Base-by-base conservation (phyloP, 306 rosid species). In the Lupinus albus region DNA sequence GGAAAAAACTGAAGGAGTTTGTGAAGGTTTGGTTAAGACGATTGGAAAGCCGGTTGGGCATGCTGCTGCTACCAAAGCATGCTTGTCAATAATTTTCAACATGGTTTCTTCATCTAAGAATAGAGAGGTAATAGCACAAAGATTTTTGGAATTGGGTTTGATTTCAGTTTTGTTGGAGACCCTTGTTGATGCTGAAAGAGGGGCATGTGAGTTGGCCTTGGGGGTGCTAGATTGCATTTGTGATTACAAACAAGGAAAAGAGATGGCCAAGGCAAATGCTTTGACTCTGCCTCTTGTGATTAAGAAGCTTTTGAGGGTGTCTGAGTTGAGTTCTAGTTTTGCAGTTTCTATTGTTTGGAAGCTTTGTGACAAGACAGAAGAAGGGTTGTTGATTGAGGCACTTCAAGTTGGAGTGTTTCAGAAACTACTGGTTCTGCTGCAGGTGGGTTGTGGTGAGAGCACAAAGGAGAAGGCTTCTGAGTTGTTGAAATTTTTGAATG, bases 391-490 rank as follows among this genome's bases (percentile, higher is more conserved):
- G 58, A 48, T 84, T 36, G 96, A 87, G 79, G 89, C 95, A 6
- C 64, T 86, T 79, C 92, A 84, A 73, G 77, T 80, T 55, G 95
- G 92, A 15, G 88, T 83, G 15, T 85, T 89, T 57, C 89, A 89
- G 75, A 92, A 92, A 78, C 75, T 89, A 2, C 80, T 92, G 82
- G 85, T 92, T 72, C 15, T 89, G 66, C 73, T 92, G 83, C 98
- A 92, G 73, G 84, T 92, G 16, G 95, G 98, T 2, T 87, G 92
- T 73, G 80, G 52, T 13, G 91, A 81, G 38, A 57, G 76, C 15
- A 67, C 76, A 45, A 92, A 87, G 73, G 91, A 70, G 67, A 92
- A 89, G 81, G 86, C 82, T 5, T 78, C 89, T 0, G 88, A 85
- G 54, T 68, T 92, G 82, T 80, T 92, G 91, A 92, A 80, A 49